Evolutionary conservation across 2,329 filamentous ascomycete species (phyloP).

Genomic region (Plectosphaerella sp.): DNA sequence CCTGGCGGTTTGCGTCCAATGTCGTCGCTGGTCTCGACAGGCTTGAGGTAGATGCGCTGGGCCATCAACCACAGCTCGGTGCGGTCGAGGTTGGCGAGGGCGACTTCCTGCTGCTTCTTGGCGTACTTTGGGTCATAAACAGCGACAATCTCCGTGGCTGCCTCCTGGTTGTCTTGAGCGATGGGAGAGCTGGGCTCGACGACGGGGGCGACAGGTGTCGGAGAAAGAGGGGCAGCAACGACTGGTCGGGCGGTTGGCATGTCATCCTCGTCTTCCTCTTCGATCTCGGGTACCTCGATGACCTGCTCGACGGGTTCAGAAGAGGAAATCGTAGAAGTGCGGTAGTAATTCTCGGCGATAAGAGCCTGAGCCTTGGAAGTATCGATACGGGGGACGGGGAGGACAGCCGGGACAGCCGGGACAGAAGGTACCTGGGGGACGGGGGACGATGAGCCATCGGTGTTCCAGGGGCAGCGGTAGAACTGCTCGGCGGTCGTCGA

Average conservation of each 20-base stretch:
- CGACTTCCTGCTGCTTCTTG: conserved; percentile 65
- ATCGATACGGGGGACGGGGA: background rate
- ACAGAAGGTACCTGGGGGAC: conserved; percentile 24
- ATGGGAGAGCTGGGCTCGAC: conserved; percentile 33
- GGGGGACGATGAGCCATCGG: conserved; percentile 30
- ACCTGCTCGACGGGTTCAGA: conserved; percentile 60
- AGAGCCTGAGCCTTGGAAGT: conserved; percentile 17
- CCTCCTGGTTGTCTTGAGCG: conserved; percentile 41
- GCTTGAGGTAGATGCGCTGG: conserved; percentile 72
- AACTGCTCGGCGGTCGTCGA: conserved; percentile 91
- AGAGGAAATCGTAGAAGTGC: conserved; percentile 29
- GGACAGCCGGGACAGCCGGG: conserved; percentile 8
- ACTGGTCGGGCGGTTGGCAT: conserved; percentile 61
- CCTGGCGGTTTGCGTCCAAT: conserved; percentile 9
- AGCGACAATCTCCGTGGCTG: conserved; percentile 59
- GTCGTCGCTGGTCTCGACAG: conserved; percentile 47
- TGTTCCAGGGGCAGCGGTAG: conserved; percentile 77
- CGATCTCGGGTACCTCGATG: conserved; percentile 48
- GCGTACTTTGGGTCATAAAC: conserved; percentile 75
- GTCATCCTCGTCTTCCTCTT: conserved; percentile 50
- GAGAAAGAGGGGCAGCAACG: conserved; percentile 20
- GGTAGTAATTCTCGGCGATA: conserved; percentile 33
- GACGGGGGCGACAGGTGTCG: conserved; percentile 22
- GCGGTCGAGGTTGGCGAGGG: conserved; percentile 72
- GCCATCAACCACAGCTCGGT: conserved; percentile 83